These are phyloP conservation scores for Rubroboletus satanas DNA, from an alignment of 768 basidiomycete genomes.

Conservation along the genomic window DNA sequence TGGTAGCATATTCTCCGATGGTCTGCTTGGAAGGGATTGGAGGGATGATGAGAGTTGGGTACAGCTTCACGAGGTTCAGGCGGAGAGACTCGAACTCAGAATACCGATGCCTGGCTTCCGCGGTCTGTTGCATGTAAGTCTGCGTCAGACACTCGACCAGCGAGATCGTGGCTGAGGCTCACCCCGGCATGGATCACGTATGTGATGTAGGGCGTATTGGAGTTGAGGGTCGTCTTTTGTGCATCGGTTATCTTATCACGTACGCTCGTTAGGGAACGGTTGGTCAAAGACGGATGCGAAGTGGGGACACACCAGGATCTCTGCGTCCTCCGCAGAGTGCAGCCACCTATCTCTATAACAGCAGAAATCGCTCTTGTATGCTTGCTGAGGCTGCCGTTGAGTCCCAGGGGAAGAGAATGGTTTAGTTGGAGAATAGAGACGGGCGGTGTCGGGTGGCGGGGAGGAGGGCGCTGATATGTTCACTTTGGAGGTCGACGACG, in stretches of 20 bases:
- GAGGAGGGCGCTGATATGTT: slow-evolving; percentile 53
- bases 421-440: slow-evolving; percentile 47
- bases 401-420: slow-evolving; percentile 55
- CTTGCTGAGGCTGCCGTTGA: slow-evolving; percentile 47
- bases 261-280: slow-evolving; percentile 6
- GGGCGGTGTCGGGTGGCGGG: slow-evolving; percentile 42
- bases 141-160: slow-evolving; percentile 5
- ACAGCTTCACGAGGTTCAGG: slow-evolving; percentile 75
- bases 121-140: slow-evolving; percentile 47
- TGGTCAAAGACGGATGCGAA: not conserved
- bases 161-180: slow-evolving; percentile 21
- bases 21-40: slow-evolving; percentile 98
- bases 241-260: slow-evolving; percentile 83
- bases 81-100: slow-evolving; percentile 97
- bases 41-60: slow-evolving; percentile 94
- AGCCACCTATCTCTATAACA: slow-evolving; percentile 71
- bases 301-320: slow-evolving; percentile 60
- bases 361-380: slow-evolving; percentile 75
- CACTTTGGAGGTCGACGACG: slow-evolving; percentile 35
- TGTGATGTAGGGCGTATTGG: slow-evolving; percentile 88
- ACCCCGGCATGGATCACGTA: slow-evolving; percentile 93
- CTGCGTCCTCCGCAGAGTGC: slow-evolving; percentile 78
- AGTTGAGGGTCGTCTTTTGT: slow-evolving; percentile 86
- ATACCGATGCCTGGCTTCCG: slow-evolving; percentile 85
- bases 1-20: slow-evolving; percentile 93